Base-by-base conservation (phyloP, 768 basidiomycete genomes). In the Hebeloma cylindrosporum region DNA sequence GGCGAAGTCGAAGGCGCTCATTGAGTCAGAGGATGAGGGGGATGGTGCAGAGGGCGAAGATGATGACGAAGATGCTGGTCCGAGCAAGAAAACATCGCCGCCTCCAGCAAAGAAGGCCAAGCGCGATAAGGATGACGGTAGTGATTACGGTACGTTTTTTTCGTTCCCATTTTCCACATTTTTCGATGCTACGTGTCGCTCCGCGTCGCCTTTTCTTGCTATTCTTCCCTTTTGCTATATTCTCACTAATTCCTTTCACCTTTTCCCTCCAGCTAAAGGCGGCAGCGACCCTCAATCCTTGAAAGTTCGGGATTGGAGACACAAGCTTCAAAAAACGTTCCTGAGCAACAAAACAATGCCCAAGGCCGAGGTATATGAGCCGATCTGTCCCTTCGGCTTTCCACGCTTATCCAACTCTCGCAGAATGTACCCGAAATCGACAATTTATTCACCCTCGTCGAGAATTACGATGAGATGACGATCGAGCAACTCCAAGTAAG, bases 271-370 rank as follows among this genome's bases (percentile, higher is more conserved):
- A 71, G 69, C 59, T 6, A 73, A 78, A 59, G 72, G 82, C 48
- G 83, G 84, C 26, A 69, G 77, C 27, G 80, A 93, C 61, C 91
- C 91, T 1, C 73, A 74, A 40, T 78, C 79, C 22, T 38, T 65
- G 20, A 70, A 85, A 63, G 91, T 94, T 56, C 83, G 88, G 59
- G 87, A 89, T 46, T 95, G 93, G 93, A 75, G 94, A 53, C 92
- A 95, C 64, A 87, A 82, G 64, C 76, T 96, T 2, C 93, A 97
- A 67, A 88, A 92, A 64, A 87, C 81, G 0, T 87, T 93, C 70
- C 61, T 94, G 40, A 81, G 82, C 53, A 77, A 69, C 52, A 84
- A 84, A 65, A 67, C 68, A 5, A 51, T 72, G 6, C 85, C 88
- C 4, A 83, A 80, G 55, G 77, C 78, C 7, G 82, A 83, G 52